These are phyloP conservation scores for Exophiala lecanii-corni DNA, from an alignment of 2,329 filamentous ascomycete species.

Conservation along the genomic window DNA sequence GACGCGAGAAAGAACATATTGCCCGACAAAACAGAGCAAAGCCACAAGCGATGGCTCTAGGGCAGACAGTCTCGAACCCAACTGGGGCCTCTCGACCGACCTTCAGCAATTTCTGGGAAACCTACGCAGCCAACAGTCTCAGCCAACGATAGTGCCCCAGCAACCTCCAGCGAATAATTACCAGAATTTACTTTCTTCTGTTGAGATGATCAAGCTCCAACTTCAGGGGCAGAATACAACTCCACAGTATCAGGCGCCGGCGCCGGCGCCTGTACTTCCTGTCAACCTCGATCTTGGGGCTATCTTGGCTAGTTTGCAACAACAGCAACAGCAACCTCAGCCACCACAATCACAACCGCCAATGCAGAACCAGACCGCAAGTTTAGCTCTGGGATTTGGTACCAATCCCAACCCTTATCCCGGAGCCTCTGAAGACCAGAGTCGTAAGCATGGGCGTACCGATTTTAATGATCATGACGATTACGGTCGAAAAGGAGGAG, in stretches of 20 bases:
- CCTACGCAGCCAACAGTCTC: slow-evolving; percentile 28
- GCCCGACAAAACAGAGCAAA: slow-evolving; percentile 32
- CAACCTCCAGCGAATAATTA: slow-evolving; percentile 14
- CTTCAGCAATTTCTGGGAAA: slow-evolving; percentile 32
- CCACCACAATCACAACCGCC: background rate
- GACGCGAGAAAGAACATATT: slow-evolving; percentile 37
- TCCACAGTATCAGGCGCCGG: slow-evolving; percentile 25
- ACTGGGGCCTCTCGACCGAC: slow-evolving; percentile 9
- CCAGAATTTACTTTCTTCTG: slow-evolving; percentile 14
- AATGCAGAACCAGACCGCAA: slow-evolving; percentile 1
- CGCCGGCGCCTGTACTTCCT: slow-evolving; percentile 7
- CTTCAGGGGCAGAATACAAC: slow-evolving; percentile 20
- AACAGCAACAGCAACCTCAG: slow-evolving; percentile 2
- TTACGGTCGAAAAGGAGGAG: slow-evolving; percentile 17
- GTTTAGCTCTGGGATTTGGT: slow-evolving; percentile 13
- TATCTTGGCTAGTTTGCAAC: slow-evolving; percentile 19
- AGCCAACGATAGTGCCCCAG: slow-evolving; percentile 24
- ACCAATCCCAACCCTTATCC: slow-evolving; percentile 20
- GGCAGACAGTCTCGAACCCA: no score
- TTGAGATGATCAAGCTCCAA: slow-evolving; percentile 31
- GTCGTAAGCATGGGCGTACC: slow-evolving; percentile 17
- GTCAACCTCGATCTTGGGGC: slow-evolving; percentile 18
- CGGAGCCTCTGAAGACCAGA: slow-evolving; percentile 11
- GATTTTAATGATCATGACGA: slow-evolving; percentile 24
- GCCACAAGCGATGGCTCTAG: no score